Evolutionary conservation across 306 rosid genomes (phyloP), one percentile per base, ranked within the genome.

Genomic region (Inga oerstediana): DNA sequence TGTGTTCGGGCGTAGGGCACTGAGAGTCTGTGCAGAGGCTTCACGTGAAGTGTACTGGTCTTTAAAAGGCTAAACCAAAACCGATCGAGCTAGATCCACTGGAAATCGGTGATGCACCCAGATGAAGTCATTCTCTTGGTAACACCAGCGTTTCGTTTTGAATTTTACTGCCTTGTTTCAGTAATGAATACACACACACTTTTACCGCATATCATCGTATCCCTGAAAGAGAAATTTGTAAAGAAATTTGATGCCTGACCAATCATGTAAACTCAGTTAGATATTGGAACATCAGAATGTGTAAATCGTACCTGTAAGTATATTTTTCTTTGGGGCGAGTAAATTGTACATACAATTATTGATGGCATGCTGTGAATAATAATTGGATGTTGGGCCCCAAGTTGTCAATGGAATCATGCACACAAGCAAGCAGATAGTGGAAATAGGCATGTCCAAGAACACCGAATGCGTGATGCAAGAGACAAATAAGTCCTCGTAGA

Each of bases 21-120:
- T 54, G 72, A 77, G 79, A 77, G 81, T 82, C 41, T 62, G 58
- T 84, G 77, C 62, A 81, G 30, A 22, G 88, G 78, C 83, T 14
- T 82, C 68, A 54, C 51, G 44, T 48, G 80, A 75, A 71, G 46
- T 70, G 35, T 39, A 8, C 7, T 59, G 8, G 9, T 24, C 30
- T 80, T 20, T 17, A 39, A 76, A 62, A 77, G 19, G 68, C 34
- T 10, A 44, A 70, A 62, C n/a, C 70, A 13, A 30, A 64, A 13
- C 82, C 19, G 22, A 12, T 78, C 20, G 24, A 80, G 27, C 15
- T 74, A 52, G 17, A 22, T 79, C 67, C 11, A 70, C 75, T 27
- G 19, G 34, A 49, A 64, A 75, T 69, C 64, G 15, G 48, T 48
- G 7, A 83, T 22, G 46, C 49, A 46, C 79, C 20, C 32, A 59